Evolutionary conservation across 257 asterid genomes (phyloP), one percentile per base, ranked within the genome.

Genomic region (Capsicum pubescens): DNA sequence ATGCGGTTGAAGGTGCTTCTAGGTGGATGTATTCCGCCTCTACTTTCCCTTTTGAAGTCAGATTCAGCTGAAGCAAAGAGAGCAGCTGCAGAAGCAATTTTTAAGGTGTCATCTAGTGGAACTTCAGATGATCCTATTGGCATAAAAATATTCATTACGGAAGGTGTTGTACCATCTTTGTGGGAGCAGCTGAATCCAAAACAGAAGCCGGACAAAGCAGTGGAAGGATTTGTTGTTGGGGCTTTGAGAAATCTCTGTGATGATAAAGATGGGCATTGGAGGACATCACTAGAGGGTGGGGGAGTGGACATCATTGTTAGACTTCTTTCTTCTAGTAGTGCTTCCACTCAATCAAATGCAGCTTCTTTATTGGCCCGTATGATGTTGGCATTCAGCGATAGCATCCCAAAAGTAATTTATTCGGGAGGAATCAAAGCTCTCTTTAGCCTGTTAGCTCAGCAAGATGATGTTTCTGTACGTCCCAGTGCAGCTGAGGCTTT

Each of bases 401-500:
- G 97, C 88, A 86, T 90, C 78, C 88, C 91, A 14, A 94, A 92
- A 84, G 81, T 94, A 72, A 85, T 94, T 69, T 94, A 87, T 84
- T 92, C 98, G 35, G 97, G 93, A 83, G 98, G 94, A 61, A 74
- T 93, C 87, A 88, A 88, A 84, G 82, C 91, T 79, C 87, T 95
- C 90, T 89, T 94, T 63, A 81, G 87, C 79, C 97, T 95, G 67
- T 80, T 93, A 88, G 87, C 78, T 83, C 88, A 92, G 87, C 83
- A 91, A 76, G 92, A 93, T 69, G 94, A 95, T 85, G 92, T 91
- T 66, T 86, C 92, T 36, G 95, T 92, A 52, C 85, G 97, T 88
- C 94, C 94, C 85, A 94, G 90, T 87, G 95, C 97, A 77, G 97
- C 97, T 36, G 99, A 93, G 88, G 99, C 99, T 69, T 88, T 95